phyloP scores from a whole-genome alignment of 495 filamentous ascomycete species.

The Trichoderma erinaceum region DNA sequence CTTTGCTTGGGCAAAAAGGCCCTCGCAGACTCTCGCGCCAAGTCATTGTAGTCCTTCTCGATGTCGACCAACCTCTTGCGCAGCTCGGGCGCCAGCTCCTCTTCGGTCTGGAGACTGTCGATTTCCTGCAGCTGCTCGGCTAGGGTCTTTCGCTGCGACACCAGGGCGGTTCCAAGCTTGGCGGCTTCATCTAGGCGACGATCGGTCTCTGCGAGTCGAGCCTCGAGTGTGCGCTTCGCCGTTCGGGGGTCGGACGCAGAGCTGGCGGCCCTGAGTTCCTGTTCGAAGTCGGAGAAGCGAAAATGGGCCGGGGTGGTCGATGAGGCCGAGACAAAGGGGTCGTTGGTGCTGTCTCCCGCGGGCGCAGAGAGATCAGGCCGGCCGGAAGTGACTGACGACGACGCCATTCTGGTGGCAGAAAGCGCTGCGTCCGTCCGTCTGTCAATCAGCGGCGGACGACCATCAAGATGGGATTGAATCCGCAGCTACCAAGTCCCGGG shows the following conservation, averaged over 20 bases:
- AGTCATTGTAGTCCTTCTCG: constrained; percentile 92
- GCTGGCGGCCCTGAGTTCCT: constrained; percentile 69
- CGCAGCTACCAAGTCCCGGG: not conserved
- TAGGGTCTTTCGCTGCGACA: constrained; percentile 77
- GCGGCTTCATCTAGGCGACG: constrained; percentile 86
- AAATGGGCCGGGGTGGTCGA: constrained; percentile 49
- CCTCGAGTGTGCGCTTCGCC: constrained; percentile 80
- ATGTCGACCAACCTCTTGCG: constrained; percentile 77
- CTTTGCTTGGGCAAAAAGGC: constrained; percentile 83
- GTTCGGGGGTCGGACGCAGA: constrained; percentile 73
- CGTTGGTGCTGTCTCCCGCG: constrained; percentile 20
- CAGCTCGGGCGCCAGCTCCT: constrained; percentile 79
- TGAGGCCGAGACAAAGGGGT: constrained; percentile 42
- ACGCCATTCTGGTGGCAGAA: constrained; percentile 23
- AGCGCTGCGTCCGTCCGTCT: not conserved
- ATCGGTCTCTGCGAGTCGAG: constrained; percentile 85
- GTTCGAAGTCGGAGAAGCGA: constrained; percentile 74
- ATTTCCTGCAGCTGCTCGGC: constrained; percentile 77
- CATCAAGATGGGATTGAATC: not conserved
- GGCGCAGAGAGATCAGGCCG: constrained; percentile 22
- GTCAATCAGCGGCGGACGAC: not conserved
- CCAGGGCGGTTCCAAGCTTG: constrained; percentile 74
- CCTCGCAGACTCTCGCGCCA: constrained; percentile 81
- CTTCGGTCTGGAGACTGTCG: constrained; percentile 67
- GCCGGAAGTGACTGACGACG: constrained; percentile 27